Evolutionary conservation across 495 filamentous ascomycete genomes (phyloP).

Genomic region (Cladorrhinum samala): DNA sequence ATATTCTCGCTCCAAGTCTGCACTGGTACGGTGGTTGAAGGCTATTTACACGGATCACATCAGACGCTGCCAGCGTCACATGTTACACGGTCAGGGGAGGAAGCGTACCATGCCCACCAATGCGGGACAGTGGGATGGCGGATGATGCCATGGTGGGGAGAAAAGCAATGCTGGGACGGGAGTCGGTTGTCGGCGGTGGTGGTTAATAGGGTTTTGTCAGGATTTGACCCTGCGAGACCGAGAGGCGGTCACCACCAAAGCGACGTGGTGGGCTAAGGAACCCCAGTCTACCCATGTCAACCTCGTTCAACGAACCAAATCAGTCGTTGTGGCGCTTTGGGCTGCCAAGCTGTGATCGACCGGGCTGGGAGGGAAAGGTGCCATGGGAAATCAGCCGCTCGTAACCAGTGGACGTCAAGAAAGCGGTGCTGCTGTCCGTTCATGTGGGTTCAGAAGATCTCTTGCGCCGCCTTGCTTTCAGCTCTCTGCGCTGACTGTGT

Average conservation of each 20-base stretch:
- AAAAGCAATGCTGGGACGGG: background rate
- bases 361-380: background rate
- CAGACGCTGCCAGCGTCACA: background rate
- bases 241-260: background rate
- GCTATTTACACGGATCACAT: slow-evolving; percentile 42
- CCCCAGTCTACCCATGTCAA: background rate
- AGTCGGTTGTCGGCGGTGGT: background rate
- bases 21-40: slow-evolving; percentile 69
- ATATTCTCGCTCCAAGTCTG: slow-evolving; percentile 76
- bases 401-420: background rate
- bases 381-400: background rate
- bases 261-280: too few species aligned
- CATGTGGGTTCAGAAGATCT: background rate
- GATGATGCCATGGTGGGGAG: slow-evolving; percentile 32
- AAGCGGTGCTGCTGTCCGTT: too few species aligned
- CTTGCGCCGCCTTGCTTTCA: background rate
- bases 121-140: slow-evolving; percentile 58
- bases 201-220: background rate
- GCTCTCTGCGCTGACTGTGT: background rate
- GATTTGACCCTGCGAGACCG: background rate
- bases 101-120: slow-evolving; percentile 54
- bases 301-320: background rate
- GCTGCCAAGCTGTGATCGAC: background rate
- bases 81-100: background rate
- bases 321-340: background rate